Evolutionary conservation across 495 filamentous ascomycete species (phyloP).

Genomic region (Evernia prunastri): DNA sequence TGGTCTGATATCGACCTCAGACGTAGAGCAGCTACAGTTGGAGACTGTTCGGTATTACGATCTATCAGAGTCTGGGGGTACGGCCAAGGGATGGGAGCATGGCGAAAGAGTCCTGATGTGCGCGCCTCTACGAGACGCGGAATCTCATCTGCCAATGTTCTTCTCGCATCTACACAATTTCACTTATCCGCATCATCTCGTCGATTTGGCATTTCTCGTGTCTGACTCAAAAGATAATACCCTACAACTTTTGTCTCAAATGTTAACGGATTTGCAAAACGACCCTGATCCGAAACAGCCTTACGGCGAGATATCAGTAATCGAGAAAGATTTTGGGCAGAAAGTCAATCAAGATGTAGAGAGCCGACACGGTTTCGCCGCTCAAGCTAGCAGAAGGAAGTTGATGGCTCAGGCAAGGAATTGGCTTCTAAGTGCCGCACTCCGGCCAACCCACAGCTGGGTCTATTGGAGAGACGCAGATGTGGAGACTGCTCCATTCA

Average conservation of each 20-base stretch:
- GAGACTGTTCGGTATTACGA: slow-evolving; percentile 97
- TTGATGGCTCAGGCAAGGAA: slow-evolving; percentile 97
- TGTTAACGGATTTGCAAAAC: slow-evolving; percentile 74
- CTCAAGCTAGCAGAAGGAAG: slow-evolving; percentile 88
- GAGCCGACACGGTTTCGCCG: slow-evolving; percentile 94
- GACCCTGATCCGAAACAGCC: slow-evolving; percentile 66
- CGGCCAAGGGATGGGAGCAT: slow-evolving; percentile 84
- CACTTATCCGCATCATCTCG: slow-evolving; percentile 93
- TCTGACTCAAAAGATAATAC: slow-evolving; percentile 96
- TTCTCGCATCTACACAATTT: slow-evolving; percentile 93
- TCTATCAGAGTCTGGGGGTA: slow-evolving; percentile 80
- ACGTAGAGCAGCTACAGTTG: slow-evolving; percentile 57
- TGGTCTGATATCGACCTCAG: slow-evolving; percentile 58
- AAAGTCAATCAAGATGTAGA: slow-evolving; percentile 97
- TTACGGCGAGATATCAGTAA: slow-evolving; percentile 96
- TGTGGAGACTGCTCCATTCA: slow-evolving; percentile 92
- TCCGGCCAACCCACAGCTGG: slow-evolving; percentile 95
- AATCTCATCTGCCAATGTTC: slow-evolving; percentile 94
- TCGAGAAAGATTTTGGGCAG: slow-evolving; percentile 99
- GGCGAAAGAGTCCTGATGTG: slow-evolving; percentile 94
- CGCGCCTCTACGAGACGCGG: slow-evolving; percentile 88
- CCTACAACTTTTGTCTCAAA: slow-evolving; percentile 62
- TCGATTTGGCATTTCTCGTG: slow-evolving; percentile 94
- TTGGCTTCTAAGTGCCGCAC: slow-evolving; percentile 89
- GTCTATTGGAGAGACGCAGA: slow-evolving; percentile 99